phyloP scores from a whole-genome alignment of 768 basidiomycete genomes.

The Neoboletus magnificus region DNA sequence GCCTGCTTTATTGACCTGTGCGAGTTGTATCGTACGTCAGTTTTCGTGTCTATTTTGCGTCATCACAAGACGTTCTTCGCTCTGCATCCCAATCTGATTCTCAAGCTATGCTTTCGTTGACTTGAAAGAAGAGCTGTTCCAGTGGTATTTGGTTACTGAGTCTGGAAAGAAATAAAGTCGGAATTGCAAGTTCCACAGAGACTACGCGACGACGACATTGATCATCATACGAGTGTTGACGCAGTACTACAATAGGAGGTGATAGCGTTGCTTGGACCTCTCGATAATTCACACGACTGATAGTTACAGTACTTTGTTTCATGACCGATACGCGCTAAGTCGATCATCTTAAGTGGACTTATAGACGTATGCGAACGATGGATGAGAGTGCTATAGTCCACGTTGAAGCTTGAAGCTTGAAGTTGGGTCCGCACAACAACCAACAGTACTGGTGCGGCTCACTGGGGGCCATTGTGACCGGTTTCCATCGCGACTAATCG shows the following conservation, averaged over 20 bases:
- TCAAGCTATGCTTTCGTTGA: background rate
- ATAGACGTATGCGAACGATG: background rate
- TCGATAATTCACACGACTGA: background rate
- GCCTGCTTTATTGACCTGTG: background rate
- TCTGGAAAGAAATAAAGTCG: background rate
- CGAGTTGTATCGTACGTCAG: background rate
- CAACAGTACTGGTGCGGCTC: background rate
- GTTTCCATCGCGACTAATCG: conserved; percentile 18
- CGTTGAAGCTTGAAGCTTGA: no score
- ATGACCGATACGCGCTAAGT: no score
- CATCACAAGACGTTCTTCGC: background rate
- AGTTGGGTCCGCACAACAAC: background rate
- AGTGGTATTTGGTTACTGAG: background rate
- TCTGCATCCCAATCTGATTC: background rate
- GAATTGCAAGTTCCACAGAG: background rate
- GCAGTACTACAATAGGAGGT: no score
- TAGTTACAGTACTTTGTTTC: no score
- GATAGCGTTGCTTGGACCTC: no score
- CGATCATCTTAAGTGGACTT: no score
- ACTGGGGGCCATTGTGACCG: conserved; percentile 3
- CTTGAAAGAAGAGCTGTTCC: background rate
- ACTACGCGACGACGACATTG: no score
- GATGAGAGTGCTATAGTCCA: background rate
- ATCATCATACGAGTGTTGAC: background rate
- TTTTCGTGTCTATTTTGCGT: conserved; percentile 5